Evolutionary conservation across 2,329 filamentous ascomycete species (phyloP), one percentile per base, ranked within the genome.

Genomic region (Bretziella fagacearum): DNA sequence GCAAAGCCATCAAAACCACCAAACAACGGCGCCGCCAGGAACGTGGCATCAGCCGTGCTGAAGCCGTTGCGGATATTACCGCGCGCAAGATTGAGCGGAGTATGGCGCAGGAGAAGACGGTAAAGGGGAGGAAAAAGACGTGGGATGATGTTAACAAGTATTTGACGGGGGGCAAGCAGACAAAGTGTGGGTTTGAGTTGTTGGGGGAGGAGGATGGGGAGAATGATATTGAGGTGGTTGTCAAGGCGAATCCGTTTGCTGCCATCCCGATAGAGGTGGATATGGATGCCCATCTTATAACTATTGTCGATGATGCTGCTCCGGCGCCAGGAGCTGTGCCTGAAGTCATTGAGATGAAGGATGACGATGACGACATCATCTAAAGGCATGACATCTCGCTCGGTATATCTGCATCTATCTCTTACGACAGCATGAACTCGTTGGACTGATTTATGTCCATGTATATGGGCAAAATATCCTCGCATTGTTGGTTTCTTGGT

Each of bases 121-220:
- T 74, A 6, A 65, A 73, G 53, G 56, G 62, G 35, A 61, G 74
- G 51, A 64, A 65, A 17, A 71, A 72, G 57, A 61, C 62, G 3
- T 79, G 74, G 74, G 72, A 77, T 2, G 68, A 74, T 6, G 63
- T 77, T 54, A 79, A 78, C 57, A 66, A 64, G 54, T 51, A 57
- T 55, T 56, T 36, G 56, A 54, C 2, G 57, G 55, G 18, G 53
- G 52, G 41, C 55, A 53, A 18, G 54, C 47, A 1, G 53, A 46
- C 39, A 13, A 50, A 48, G 44, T 48, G 42, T 17, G 42, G 36
- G 20, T 49, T 44, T 22, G 29, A 45, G 32, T 35, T 51, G 25
- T 41, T 49, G 18, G 47, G 47, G n/a, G 51, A 51, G 45, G 51
- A 52, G 10, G 25, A 45, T 13, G 48, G 51, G 18, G 51, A 51